phyloP scores from a whole-genome alignment of 306 rosid species.

The Cercis canadensis region DNA sequence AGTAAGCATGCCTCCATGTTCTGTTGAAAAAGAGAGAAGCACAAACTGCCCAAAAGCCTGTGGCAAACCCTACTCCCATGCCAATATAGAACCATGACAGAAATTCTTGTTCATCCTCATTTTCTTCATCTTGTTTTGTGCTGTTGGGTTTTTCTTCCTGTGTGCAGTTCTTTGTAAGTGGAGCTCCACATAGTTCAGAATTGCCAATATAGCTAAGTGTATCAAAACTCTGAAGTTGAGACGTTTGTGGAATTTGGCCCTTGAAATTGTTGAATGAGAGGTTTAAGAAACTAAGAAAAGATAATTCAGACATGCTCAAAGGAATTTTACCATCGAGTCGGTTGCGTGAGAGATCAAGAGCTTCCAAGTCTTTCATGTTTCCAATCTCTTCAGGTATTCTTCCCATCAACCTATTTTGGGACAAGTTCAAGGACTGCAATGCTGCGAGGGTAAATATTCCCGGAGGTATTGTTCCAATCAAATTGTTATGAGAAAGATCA shows the following conservation, averaged over 20 bases:
- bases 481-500: conserved; percentile 29
- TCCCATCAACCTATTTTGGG: conserved; percentile 39
- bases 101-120: neutral
- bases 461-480: conserved; percentile 36
- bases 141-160: neutral
- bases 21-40: conserved; percentile 2
- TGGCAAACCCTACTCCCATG: conserved; percentile 32
- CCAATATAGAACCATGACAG: conserved; percentile 18
- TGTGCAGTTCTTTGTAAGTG: conserved; percentile 9
- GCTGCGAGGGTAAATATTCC: conserved; percentile 9
- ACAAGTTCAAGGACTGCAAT: conserved; percentile 38
- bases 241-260: conserved; percentile 41
- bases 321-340: conserved; percentile 37
- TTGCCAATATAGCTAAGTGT: conserved; percentile 15
- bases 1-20: conserved; percentile 30
- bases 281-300: conserved; percentile 31
- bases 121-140: neutral
- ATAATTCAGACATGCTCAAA: conserved; percentile 22
- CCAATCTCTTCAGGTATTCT: conserved; percentile 37
- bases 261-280: conserved; percentile 40
- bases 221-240: conserved; percentile 31
- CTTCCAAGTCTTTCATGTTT: conserved; percentile 12
- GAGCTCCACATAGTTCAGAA: conserved; percentile 33
- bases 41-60: conserved; percentile 27
- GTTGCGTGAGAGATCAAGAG: conserved; percentile 42